phyloP scores from a whole-genome alignment of 2,329 filamentous ascomycete genomes.

The Paecilomyces dactylethromorphus region DNA sequence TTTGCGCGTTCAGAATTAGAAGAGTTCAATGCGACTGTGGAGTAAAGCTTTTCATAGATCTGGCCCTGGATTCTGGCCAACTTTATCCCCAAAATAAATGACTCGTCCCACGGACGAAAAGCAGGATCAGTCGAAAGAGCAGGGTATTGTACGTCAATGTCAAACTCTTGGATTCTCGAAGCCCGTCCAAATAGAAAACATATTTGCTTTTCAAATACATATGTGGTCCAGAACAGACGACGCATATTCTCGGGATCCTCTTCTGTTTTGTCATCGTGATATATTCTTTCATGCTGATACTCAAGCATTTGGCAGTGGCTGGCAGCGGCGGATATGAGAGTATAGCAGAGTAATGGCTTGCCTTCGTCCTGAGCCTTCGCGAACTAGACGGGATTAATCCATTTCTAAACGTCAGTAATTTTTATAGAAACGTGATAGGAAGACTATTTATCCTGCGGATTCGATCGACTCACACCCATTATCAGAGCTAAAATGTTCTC shows the following conservation, averaged over 20 bases:
- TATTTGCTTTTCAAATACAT: slow-evolving; percentile 13
- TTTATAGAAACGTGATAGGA: no score
- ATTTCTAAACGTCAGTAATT: no score
- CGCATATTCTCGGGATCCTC: slow-evolving; percentile 9
- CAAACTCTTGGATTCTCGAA: slow-evolving; percentile 13
- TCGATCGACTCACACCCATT: slow-evolving; percentile 11
- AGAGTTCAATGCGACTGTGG: no score
- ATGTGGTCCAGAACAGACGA: slow-evolving; percentile 16
- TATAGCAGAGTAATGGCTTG: slow-evolving; percentile 10
- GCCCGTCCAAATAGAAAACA: slow-evolving; percentile 12
- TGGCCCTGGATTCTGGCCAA: no score
- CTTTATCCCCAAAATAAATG: no score
- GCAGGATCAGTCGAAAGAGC: not conserved
- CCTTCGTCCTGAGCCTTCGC: slow-evolving; percentile 14
- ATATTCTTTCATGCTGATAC: slow-evolving; percentile 11
- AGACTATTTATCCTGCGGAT: slow-evolving; percentile 3
- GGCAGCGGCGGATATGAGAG: slow-evolving; percentile 11
- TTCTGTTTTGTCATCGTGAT: slow-evolving; percentile 3
- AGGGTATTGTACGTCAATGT: slow-evolving; percentile 12
- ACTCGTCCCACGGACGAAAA: no score
- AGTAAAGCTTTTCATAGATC: no score
- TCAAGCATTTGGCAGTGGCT: slow-evolving; percentile 15
- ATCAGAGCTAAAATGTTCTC: slow-evolving; percentile 15
- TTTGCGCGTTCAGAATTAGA: no score
- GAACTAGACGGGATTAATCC: not conserved